phyloP scores from a whole-genome alignment of 805 yeast genomes.

The Saccharomycopsis sp. region DNA sequence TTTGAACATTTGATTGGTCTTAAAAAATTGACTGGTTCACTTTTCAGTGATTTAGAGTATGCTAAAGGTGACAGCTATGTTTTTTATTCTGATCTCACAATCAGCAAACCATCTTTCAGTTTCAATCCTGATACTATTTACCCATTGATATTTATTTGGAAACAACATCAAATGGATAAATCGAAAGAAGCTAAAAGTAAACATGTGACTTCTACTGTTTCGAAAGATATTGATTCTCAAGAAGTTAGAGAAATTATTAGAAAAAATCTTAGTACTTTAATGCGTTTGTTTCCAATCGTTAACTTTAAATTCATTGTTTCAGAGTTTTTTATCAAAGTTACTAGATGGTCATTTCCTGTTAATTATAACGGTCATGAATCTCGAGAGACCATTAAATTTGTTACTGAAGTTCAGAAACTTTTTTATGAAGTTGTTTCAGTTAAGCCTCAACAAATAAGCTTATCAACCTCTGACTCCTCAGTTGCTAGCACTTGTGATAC shows the following conservation, averaged over 20 bases:
- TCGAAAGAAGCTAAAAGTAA: not conserved
- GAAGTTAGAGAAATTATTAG: not conserved
- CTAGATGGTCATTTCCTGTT: not conserved
- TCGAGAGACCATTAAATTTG: slow-evolving; percentile 2
- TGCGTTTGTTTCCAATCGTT: slow-evolving; percentile 4
- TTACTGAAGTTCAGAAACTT: slow-evolving; percentile 6
- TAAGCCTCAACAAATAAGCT: no score
- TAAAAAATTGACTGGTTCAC: not conserved
- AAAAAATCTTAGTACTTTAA: not conserved
- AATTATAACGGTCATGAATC: not conserved
- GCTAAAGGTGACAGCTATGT: not conserved
- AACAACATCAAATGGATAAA: not conserved
- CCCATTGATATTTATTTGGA: not conserved
- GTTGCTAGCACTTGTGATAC: no score
- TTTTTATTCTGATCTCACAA: not conserved
- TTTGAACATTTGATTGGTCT: not conserved
- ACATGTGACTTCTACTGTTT: not conserved
- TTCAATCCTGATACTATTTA: slow-evolving; percentile 1
- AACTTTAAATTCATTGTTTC: not conserved
- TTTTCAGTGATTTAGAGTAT: not conserved
- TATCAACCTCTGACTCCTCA: not conserved
- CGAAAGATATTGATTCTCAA: not conserved
- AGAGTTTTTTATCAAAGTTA: slow-evolving; percentile 6
- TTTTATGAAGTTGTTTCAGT: slow-evolving; percentile 5
- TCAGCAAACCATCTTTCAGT: slow-evolving; percentile 5